Evolutionary conservation across 1,139 yeast genomes (phyloP), one percentile per base, ranked within the genome.

Genomic region (Pichia inconspicua): DNA sequence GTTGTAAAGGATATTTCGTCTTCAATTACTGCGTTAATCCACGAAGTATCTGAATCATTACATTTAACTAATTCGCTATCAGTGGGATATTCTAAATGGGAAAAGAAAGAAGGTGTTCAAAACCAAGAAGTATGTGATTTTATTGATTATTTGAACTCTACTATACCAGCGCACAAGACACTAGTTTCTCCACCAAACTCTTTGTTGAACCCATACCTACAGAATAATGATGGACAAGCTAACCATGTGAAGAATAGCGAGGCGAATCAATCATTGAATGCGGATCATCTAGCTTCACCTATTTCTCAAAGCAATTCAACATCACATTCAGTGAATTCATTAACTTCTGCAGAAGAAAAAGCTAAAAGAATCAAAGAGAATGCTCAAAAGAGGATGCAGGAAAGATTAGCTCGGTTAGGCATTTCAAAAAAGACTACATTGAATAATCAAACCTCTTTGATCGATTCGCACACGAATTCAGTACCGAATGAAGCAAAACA

Each of bases 381-480:
- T 60, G 97, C 97, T 0, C 87, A 85, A 58, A 80, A 84, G 65
- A 78, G 88, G 60, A 89, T 90, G 95, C 83, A 81, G 54, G 97
- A 89, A 59, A 74, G 94, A 58, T 73, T 89, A 62, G 96, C 96
- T 1, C 85, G 84, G 55, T 74, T 90, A 50, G 97, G 97, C 14
- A 53, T 54, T 1, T 79, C 87, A 47, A 30, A 30, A 14, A 30
- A 30, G n/a, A 12, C 34, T 11, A 11, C 30, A 10, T 11, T 15
- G 70, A 77, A 31, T 72, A 84, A 55, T 15, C 46, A 15, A 17
- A 39, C 27, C 25, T 40, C 25, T 28, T 28, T 11, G 12, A 7
- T 28, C 7, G 38, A 30, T n/a, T 17, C 19, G 19, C 19, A 17
- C 19, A 17, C 19, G 19, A 17, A 17, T 17, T 43, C 12, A 25